Evolutionary conservation across 1,284 basidiomycete species (phyloP), one percentile per base, ranked within the genome.

Genomic region (Termitomyces sp.): DNA sequence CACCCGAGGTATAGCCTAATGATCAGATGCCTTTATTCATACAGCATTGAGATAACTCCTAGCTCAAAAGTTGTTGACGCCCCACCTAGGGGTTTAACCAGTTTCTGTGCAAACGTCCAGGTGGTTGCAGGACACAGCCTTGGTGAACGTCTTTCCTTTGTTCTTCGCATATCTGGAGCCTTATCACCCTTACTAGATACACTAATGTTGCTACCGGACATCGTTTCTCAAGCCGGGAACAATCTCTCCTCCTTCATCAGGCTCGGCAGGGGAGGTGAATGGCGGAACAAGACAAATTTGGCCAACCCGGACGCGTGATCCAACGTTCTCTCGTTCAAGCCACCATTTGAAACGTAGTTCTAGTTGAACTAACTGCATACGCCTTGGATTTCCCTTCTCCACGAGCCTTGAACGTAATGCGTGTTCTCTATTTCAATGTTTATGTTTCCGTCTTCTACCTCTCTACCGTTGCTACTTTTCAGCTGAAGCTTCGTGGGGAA

Each of bases 401-500:
- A 14, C 28, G 16, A 26, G 14, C 16, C n/a, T n/a, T n/a, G n/a
- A n/a, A 30, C 4, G 35, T 13, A n/a, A 60, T 60, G 59, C 42
- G 33, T 47, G 14, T 54, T 40, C 38, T 44, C 31, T 37, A 46
- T 50, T 39, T 52, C 40, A 18, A 53, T 49, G 44, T 49, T 33
- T 44, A 53, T 49, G 44, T 49, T 33, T 44, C 28, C 16, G 28
- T 57, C 3, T 11, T 54, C 46, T 52, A 34, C 53, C 37, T 51
- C 28, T 30, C 53, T 18, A 24, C 43, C 19, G 55, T 52, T 37
- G 26, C 33, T 44, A 57, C 57, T 39, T 7, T 60, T 40, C 60
- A 33, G 26, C 24, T 62, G 11, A 46, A 57, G 35, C 24, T 62
- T 21, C 52, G 50, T 50, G 60, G 58, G 18, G 43, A 56, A 46